A percentile compares a stretch with the other conserved stretches of the same genome.
phyloP scores from a whole-genome alignment of 805 yeast genomes.

The Wickerhamomyces xylosicus region DNA sequence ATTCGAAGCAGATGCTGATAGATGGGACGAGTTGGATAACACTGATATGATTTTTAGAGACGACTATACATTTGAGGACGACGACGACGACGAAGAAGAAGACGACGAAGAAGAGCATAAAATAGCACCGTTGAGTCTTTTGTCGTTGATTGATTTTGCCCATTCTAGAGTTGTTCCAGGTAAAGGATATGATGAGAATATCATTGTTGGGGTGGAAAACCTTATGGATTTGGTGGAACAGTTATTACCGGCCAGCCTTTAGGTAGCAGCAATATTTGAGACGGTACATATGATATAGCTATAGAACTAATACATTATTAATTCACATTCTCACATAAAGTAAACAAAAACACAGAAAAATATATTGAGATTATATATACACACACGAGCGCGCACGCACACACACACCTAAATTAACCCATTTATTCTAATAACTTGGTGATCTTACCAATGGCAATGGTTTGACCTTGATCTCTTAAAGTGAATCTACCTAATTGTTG shows the following conservation, averaged over 20 bases:
- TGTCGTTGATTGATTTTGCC: constrained; percentile 82
- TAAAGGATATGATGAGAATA: constrained; percentile 60
- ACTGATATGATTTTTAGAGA: constrained; percentile 31
- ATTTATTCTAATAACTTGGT: constrained; percentile 62
- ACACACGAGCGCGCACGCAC: background rate
- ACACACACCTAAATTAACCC: background rate
- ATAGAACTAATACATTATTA: background rate
- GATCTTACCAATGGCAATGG: constrained; percentile 97
- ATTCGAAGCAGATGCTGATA: constrained; percentile 52
- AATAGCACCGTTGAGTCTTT: constrained; percentile 37
- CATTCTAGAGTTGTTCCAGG: constrained; percentile 63
- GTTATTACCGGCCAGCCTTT: background rate
- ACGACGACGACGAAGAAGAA: constrained; percentile 24
- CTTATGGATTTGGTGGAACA: constrained; percentile 35
- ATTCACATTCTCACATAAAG: background rate
- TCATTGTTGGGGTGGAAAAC: constrained; percentile 59
- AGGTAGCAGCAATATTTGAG: too few species aligned
- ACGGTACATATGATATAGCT: background rate
- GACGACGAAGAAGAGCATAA: constrained; percentile 19
- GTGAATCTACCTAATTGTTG: constrained; percentile 98
- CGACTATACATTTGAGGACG: constrained; percentile 23
- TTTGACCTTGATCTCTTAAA: constrained; percentile 95
- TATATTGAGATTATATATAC: background rate
- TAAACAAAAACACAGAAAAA: constrained; percentile 1
- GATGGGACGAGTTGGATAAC: constrained; percentile 37